Evolutionary conservation across 2,329 filamentous ascomycete species (phyloP).

Genomic region (Hypoxylon sp.): DNA sequence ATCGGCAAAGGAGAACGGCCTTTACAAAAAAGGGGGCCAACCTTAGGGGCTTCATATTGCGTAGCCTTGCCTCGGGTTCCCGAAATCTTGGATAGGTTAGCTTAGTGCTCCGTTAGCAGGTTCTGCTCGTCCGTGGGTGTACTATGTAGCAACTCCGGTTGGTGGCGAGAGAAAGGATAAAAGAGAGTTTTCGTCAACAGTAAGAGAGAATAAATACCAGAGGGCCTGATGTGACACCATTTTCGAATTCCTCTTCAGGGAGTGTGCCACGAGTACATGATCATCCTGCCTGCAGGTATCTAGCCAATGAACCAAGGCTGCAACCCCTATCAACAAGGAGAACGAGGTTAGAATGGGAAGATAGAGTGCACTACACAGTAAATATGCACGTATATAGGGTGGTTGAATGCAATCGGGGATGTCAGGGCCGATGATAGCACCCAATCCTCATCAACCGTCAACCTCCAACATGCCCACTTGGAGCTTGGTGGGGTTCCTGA

Average conservation of each 20-base stretch:
- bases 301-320: constrained; percentile 1
- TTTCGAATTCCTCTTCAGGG: constrained; percentile 3
- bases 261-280: constrained; percentile 38
- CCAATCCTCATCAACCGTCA: not conserved
- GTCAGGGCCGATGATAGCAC: constrained; percentile 19
- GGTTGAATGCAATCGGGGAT: constrained; percentile 29
- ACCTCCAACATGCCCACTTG: constrained; percentile 1
- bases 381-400: not conserved
- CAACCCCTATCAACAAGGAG: constrained; percentile 16
- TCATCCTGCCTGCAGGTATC: constrained; percentile 26
- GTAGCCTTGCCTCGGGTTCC: not conserved
- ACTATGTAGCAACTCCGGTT: not conserved
- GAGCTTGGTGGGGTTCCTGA: constrained; percentile 4
- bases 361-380: constrained; percentile 4
- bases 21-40: constrained; percentile 1
- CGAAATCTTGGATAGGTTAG: not conserved
- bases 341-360: constrained; percentile 7
- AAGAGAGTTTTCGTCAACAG: constrained; percentile 11
- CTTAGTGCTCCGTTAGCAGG: constrained; percentile 17
- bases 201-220: not conserved
- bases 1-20: not conserved
- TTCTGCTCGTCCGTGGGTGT: not conserved
- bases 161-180: constrained; percentile 6
- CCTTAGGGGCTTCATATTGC: not conserved
- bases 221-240: constrained; percentile 15